Evolutionary conservation across 306 rosid species (phyloP), one percentile per base, ranked within the genome.

Genomic region (Prunus davidiana): DNA sequence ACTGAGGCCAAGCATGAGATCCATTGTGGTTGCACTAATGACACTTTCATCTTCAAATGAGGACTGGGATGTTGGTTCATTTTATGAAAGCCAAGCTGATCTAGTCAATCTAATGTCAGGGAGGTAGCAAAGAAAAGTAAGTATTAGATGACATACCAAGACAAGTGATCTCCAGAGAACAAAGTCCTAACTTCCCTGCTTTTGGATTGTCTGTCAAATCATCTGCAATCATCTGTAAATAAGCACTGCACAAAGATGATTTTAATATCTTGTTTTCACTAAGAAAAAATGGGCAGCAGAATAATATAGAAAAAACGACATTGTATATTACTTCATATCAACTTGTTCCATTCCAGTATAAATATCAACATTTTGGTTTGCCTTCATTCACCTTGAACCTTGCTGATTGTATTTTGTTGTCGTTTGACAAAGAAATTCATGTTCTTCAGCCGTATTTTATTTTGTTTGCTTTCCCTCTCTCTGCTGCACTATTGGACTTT

Each of bases 1-100:
- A 75, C 81, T 88, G 13, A 89, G 97, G 85, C 97, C 94, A 86
- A 91, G 86, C 91, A 89, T 89, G 97, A 88, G 97, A 75, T 89
- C 97, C 45, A 86, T 86, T 65, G 93, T 89, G 25, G 92, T 83
- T 51, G 93, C 93, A 12, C 78, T 91, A 54, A 85, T 89, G 90
- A 85, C 92, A 72, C 91, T 89, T 66, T 74, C 93, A 71, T 89
- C 93, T 65, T 76, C 90, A 46, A 72, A 80, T 24, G 93, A 91
- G 78, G 91, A 86, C 19, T 89, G 93, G 97, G 92, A 91, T 71
- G 88, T 74, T 69, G 89, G 91, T n/a, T 86, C 92, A 4, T 83
- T 89, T 67, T 83, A 91, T 66, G 91, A 84, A 73, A 89, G 78
- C 45, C 88, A 82, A 64, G 86, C 85, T 38, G 67, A 73, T 43